These are phyloP conservation scores for Neurospora discreta DNA, from an alignment of 495 filamentous ascomycete species.

Conservation along the genomic window DNA sequence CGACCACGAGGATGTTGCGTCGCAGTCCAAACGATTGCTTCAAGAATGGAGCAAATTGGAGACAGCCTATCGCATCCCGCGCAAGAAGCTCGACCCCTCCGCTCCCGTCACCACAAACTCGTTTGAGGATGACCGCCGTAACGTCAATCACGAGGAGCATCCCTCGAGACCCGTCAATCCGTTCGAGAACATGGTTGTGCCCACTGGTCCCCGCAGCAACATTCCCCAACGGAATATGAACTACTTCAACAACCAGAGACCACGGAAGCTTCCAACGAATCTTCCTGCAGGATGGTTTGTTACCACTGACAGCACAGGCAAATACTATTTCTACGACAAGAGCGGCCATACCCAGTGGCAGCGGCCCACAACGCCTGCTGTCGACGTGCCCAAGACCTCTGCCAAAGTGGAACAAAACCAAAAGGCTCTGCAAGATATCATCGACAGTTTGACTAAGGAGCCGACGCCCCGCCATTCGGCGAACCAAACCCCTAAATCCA, in stretches of 20 bases:
- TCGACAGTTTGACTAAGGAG: conserved; percentile 69
- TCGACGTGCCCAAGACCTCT: conserved; percentile 50
- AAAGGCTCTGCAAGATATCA: conserved; percentile 65
- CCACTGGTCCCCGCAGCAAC: conserved; percentile 56
- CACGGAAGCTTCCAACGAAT: conserved; percentile 41
- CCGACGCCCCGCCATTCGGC: conserved; percentile 31
- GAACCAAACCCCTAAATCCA: conserved; percentile 53
- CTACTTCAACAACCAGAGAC: conserved; percentile 48
- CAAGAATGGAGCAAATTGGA: conserved; percentile 82
- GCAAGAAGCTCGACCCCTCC: conserved; percentile 46
- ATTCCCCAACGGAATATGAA: conserved; percentile 49
- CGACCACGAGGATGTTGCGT: conserved; percentile 63
- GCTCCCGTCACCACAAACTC: conserved; percentile 35
- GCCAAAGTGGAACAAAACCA: conserved; percentile 45
- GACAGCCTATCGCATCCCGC: conserved; percentile 89
- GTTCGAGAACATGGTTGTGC: conserved; percentile 30
- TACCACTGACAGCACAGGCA: conserved; percentile 50
- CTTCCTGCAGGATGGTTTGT: conserved; percentile 76
- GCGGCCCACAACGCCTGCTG: conserved; percentile 55
- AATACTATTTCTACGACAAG: conserved; percentile 70
- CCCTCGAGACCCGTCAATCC: conserved; percentile 14
- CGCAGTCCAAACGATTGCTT: conserved; percentile 58
- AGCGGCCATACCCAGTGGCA: conserved; percentile 70
- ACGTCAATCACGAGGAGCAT: conserved; percentile 47
- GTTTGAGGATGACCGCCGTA: conserved; percentile 54